Evolutionary conservation across 2,329 filamentous ascomycete species (phyloP).

Genomic region (Ophiostoma populinum): DNA sequence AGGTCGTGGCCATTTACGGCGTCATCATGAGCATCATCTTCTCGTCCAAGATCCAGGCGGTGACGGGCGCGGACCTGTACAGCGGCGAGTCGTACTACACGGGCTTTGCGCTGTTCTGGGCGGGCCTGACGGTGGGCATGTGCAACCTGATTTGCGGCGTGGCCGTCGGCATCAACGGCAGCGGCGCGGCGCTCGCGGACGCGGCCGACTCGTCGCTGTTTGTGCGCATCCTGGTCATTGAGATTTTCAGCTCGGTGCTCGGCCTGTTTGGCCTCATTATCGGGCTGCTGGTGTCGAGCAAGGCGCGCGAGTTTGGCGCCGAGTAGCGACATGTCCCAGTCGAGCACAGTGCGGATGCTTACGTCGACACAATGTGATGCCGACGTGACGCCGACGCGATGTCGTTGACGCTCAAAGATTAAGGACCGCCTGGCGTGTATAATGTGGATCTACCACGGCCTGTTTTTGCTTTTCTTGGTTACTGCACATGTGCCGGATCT

Average conservation of each 20-base stretch:
- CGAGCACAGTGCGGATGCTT: too few relatives aligned
- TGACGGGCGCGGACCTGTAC: conserved; percentile 48
- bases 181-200: conserved; percentile 88
- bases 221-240: conserved; percentile 96
- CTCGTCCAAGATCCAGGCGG: conserved; percentile 63
- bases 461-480: background rate
- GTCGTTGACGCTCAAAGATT: too few relatives aligned
- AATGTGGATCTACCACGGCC: background rate
- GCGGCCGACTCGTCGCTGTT: conserved; percentile 89
- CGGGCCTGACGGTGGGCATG: conserved; percentile 79
- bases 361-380: too few relatives aligned
- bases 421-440: background rate
- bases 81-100: conserved; percentile 77
- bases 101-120: conserved; percentile 91
- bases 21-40: conserved; percentile 99
- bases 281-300: conserved; percentile 72
- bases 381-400: too few relatives aligned
- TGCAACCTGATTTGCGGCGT: conserved; percentile 96
- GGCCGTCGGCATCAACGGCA: conserved; percentile 94
- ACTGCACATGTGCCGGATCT: conserved; percentile 3
- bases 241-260: conserved; percentile 96
- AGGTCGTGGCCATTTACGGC: conserved; percentile 98
- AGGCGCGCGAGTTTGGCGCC: conserved; percentile 56
- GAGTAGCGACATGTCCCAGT: conserved; percentile 3
- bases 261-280: conserved; percentile 94